Percentiles rank a stretch among this genome's conserved stretches.
Evolutionary conservation across 345 rosid genomes (phyloP).

Genomic region (Euphorbia peplus): DNA sequence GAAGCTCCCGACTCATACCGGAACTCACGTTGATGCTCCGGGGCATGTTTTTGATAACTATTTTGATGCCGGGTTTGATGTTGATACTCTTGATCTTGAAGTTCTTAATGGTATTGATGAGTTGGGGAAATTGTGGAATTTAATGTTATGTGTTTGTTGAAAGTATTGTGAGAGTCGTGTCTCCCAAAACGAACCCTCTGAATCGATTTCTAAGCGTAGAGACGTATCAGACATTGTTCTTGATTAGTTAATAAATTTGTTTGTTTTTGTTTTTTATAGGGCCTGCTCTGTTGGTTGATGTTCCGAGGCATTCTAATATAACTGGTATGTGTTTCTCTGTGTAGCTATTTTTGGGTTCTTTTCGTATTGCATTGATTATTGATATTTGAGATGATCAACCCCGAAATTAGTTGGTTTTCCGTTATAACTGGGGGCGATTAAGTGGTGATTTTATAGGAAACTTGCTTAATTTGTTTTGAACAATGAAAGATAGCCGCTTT

Average conservation of each 20-base stretch:
- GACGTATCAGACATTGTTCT: no score
- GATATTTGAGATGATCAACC: background rate
- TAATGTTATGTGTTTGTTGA: background rate
- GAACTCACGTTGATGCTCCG: slow-evolving; percentile 90
- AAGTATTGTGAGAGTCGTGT: background rate
- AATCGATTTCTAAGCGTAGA: no score
- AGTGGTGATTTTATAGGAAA: background rate
- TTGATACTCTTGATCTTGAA: slow-evolving; percentile 71
- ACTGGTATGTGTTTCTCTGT: slow-evolving; percentile 45
- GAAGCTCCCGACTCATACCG: slow-evolving; percentile 76
- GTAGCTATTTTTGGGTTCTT: no score
- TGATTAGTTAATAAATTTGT: background rate
- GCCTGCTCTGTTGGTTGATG: slow-evolving; percentile 58
- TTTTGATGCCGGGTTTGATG: slow-evolving; percentile 82
- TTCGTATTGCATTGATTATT: background rate
- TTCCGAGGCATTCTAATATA: slow-evolving; percentile 55
- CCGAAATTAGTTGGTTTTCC: background rate
- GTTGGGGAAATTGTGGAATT: background rate
- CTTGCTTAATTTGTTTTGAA: background rate
- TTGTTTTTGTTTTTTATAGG: slow-evolving; percentile 26
- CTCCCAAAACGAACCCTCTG: no score
- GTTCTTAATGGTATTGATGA: slow-evolving; percentile 45
- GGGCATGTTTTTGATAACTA: slow-evolving; percentile 74
- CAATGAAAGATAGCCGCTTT: no score
- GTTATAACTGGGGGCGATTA: background rate